Base-by-base conservation (phyloP, 1,284 basidiomycete species). In the Sanguinoderma infundibulare region DNA sequence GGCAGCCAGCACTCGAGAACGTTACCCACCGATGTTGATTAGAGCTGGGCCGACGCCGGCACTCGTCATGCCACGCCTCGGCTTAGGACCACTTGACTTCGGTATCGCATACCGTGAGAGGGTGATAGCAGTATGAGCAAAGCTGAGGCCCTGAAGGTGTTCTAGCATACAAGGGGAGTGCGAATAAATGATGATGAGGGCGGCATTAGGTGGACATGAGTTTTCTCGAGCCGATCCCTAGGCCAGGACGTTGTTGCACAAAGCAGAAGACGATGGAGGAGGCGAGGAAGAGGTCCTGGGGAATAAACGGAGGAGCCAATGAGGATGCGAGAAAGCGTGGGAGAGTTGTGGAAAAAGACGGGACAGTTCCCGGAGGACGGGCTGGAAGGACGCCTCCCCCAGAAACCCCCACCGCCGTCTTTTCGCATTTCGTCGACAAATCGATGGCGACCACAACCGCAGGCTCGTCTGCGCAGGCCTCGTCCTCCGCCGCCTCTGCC, bases 331-430 rank as follows among this genome's bases (percentile, higher is more conserved):
- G 35, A 66, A 66, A 61, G 51, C 59, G 65, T 67, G 65, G 56
- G 65, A 67, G 57, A 28, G 3, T 4, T 35, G 12, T 28, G 44
- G 56, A 67, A 67, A 60, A 46, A 44, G 30, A 35, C 49, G 56
- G 46, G 62, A 57, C 62, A 64, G 69, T 70, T 64, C 62, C 69
- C 69, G 69, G 69, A 69, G 69, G 66, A 60, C 67, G 35, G 42
- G 40, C 20, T 22, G 38, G 36, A 7, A 20, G 36, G 53, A 36
- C 57, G 22, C 42, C 62, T 62, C 63, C 68, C 69, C 68, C 68
- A 67, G 62, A 67, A 66, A 69, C 69, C 69, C 69, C 67, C 68
- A 60, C 40, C 50, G 52, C 24, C 53, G 53, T 54, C 64, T 59
- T 65, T 64, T 35, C 49, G 49, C 49, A 51, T 34, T 51, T 51